Percentiles rank a stretch among this genome's conserved stretches.
These are phyloP conservation scores for Dioscorea cayenensis DNA, from an alignment of 116 monocot species.

Conservation along the genomic window DNA sequence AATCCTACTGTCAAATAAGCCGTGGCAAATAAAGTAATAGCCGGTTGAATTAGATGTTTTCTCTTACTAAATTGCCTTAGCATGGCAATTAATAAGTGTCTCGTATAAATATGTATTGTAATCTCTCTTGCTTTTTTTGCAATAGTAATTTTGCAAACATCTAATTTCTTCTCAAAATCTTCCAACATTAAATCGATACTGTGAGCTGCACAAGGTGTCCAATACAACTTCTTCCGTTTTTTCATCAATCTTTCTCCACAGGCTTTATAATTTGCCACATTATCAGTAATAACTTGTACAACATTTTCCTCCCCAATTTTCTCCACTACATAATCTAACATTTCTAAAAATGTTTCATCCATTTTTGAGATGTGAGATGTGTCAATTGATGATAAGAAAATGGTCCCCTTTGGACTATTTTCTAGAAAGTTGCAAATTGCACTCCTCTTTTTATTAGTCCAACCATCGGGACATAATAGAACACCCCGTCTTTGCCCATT, in stretches of 20 bases:
- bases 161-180: background rate
- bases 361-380: no score
- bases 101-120: background rate
- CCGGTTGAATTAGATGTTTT: background rate
- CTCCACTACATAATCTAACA: no score
- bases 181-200: slow-evolving; percentile 8
- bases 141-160: background rate
- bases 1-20: background rate
- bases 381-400: no score
- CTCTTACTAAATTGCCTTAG: background rate
- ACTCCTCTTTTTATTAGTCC: no score
- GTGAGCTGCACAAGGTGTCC: slow-evolving; percentile 9
- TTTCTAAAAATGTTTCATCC: no score
- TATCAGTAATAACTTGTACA: no score
- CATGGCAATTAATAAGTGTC: background rate
- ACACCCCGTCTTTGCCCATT: no score
- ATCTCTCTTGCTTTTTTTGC: background rate
- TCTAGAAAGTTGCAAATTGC: no score
- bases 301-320: no score
- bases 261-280: no score
- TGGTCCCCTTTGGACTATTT: no score
- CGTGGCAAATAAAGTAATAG: background rate
- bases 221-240: slow-evolving; percentile 14
- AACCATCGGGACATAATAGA: no score
- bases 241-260: slow-evolving; percentile 4